These are phyloP conservation scores for Xeromyces bisporus DNA, from an alignment of 495 filamentous ascomycete genomes.

Conservation along the genomic window DNA sequence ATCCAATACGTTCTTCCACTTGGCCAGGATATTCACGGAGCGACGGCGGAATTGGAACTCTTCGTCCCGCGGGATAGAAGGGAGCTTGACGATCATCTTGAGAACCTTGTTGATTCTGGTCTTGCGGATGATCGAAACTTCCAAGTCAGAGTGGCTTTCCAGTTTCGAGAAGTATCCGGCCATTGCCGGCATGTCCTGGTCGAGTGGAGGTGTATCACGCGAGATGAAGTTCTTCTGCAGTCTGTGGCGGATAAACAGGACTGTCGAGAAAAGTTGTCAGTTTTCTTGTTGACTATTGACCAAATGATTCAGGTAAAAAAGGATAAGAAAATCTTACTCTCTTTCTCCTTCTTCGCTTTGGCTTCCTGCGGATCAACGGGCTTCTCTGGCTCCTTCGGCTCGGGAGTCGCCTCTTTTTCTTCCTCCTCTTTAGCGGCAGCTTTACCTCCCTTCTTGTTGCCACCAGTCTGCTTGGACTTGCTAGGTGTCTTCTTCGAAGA, in stretches of 20 bases:
- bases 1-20: constrained; percentile 69
- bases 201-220: constrained; percentile 60
- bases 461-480: constrained; percentile 39
- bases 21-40: constrained; percentile 52
- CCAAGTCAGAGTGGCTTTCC: constrained; percentile 61
- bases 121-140: constrained; percentile 62
- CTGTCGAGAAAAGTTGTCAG: constrained; percentile 15
- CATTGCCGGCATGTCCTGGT: constrained; percentile 79
- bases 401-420: constrained; percentile 23
- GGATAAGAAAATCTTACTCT: constrained; percentile 31
- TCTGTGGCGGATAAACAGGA: constrained; percentile 74
- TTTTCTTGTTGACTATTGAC: neutral
- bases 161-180: constrained; percentile 62
- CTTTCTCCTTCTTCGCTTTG: constrained; percentile 48
- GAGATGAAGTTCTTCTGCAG: constrained; percentile 83
- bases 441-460: constrained; percentile 25
- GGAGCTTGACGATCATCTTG: constrained; percentile 72
- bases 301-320: constrained; percentile 1
- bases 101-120: constrained; percentile 95
- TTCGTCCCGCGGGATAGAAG: constrained; percentile 65
- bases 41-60: constrained; percentile 72
- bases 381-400: constrained; percentile 36
- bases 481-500: constrained; percentile 34
- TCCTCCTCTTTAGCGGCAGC: constrained; percentile 25
- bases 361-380: constrained; percentile 41